Evolutionary conservation across 1,284 basidiomycete species (phyloP).

Genomic region (Boletus smithii): DNA sequence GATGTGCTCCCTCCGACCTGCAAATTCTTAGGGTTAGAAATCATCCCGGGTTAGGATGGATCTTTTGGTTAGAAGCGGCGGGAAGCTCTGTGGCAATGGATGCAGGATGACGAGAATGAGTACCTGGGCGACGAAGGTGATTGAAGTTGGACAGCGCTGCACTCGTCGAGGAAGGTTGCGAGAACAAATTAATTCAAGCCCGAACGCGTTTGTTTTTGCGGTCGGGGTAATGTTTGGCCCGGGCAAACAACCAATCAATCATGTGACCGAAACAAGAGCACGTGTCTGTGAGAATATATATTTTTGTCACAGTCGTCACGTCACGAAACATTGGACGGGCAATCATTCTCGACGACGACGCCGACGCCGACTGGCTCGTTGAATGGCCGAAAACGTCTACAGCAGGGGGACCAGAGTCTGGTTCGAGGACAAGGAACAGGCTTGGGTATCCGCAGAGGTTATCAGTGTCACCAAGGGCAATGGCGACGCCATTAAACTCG

Average conservation of each 20-base stretch:
- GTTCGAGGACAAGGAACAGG: constrained; percentile 91
- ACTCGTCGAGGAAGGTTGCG: constrained; percentile 8
- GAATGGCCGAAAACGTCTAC: constrained; percentile 84
- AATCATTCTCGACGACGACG: constrained; percentile 18
- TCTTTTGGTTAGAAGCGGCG: constrained; percentile 34
- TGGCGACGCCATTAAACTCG: constrained; percentile 72
- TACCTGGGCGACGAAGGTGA: constrained; percentile 30
- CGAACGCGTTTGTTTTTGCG: constrained; percentile 13
- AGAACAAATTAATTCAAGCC: neutral
- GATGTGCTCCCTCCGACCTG: constrained; percentile 20
- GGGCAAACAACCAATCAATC: constrained; percentile 25
- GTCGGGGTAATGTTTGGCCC: constrained; percentile 28
- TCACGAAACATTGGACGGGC: constrained; percentile 12
- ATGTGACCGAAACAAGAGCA: constrained; percentile 5
- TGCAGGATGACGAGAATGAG: constrained; percentile 22
- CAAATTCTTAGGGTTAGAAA: constrained; percentile 36
- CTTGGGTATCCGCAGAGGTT: constrained; percentile 90
- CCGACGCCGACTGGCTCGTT: constrained; percentile 26
- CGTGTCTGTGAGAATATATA: constrained; percentile 20
- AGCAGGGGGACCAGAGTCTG: constrained; percentile 81
- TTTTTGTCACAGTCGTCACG: constrained; percentile 25
- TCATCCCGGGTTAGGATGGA: constrained; percentile 34
- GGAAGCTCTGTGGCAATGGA: constrained; percentile 22
- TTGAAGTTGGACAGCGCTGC: constrained; percentile 21
- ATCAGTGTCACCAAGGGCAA: constrained; percentile 55